Evolutionary conservation across 2,329 filamentous ascomycete genomes (phyloP), one percentile per base, ranked within the genome.

Genomic region (Calonectria ilicicola): DNA sequence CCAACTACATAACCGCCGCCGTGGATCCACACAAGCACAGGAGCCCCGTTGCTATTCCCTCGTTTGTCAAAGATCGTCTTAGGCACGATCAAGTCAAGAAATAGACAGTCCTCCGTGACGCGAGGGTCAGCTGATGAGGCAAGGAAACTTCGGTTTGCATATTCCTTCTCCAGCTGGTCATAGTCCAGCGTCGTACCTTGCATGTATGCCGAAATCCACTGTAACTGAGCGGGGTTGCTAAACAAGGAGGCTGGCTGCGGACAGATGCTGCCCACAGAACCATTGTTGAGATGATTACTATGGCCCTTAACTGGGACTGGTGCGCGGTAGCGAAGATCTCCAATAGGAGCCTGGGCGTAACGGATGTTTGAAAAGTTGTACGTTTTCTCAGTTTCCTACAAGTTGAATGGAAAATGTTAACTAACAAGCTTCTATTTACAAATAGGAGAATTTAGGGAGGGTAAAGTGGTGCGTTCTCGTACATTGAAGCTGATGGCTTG

Each of bases 21-120:
- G 69, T 84, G 82, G 32, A 85, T 76, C 68, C 73, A 78, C 32
- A 75, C 69, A 10, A 78, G 66, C 2, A 76, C 73, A 8, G 76
- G 64, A 1, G 81, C 82, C 14, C 82, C 75, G 35, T 77, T 75
- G 49, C 78, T 76, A 10, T 65, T 74, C n/a, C 78, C 77, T 15
- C 76, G 74, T 9, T 76, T 73, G 17, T 78, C 35, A 14, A 84
- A 79, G 0, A 83, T 80, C 38, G 80, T 80, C 9, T 79, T 80
- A n/a, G 85, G 84, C 2, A 85, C 84, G 32, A 81, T 79, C 15
- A 86, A 76, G 70, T 86, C 85, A 1, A 86, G 78, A 66, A 86
- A 85, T 1, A 86, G 78, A 64, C 85, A 87, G 66, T 86, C 85
- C 72, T 85, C 83, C 0, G 77, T 73, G 47, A 42, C 71, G 46